A percentile compares a stretch with the other conserved stretches of the same genome.
Evolutionary conservation across 2,329 filamentous ascomycete genomes (phyloP).

Genomic region (Stenocarpella maydis): DNA sequence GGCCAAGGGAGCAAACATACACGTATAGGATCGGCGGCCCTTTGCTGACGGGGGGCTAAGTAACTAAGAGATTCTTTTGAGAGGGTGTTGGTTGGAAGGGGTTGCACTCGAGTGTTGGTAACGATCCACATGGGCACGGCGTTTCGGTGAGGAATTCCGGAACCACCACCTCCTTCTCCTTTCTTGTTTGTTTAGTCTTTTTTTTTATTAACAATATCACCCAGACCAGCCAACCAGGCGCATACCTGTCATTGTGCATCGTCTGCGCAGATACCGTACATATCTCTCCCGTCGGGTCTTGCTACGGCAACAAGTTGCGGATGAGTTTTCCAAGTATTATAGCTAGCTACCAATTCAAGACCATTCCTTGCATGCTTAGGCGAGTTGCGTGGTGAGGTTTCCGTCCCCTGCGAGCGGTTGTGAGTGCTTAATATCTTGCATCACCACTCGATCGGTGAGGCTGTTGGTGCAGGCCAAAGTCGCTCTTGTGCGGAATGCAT

Average conservation of each 20-base stretch:
- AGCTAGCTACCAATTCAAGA: slow-evolving; percentile 1
- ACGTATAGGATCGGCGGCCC: background rate
- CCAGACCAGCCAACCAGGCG: background rate
- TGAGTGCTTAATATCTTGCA: slow-evolving; percentile 2
- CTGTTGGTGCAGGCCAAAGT: background rate
- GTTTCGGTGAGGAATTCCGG: slow-evolving; percentile 29
- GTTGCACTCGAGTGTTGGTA: slow-evolving; percentile 14
- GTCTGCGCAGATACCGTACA: slow-evolving; percentile 5
- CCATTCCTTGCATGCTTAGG: background rate
- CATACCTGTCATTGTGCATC: background rate
- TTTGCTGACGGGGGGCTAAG: background rate
- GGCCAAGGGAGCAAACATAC: slow-evolving; percentile 16
- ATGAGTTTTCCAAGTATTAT: background rate
- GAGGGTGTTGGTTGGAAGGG: background rate
- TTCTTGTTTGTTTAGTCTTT: background rate
- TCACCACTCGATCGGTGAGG: background rate
- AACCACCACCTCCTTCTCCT: slow-evolving; percentile 22
- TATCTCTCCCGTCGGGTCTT: slow-evolving; percentile 15
- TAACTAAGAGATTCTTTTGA: slow-evolving; percentile 6
- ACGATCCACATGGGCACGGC: slow-evolving; percentile 32
- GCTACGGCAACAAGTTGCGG: background rate
- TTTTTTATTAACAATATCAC: background rate
- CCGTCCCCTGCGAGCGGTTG: background rate
- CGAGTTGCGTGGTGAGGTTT: background rate
- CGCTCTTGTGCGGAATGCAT: background rate